phyloP scores from a whole-genome alignment of 805 yeast genomes.

The Alloascoidea hylecoeti region DNA sequence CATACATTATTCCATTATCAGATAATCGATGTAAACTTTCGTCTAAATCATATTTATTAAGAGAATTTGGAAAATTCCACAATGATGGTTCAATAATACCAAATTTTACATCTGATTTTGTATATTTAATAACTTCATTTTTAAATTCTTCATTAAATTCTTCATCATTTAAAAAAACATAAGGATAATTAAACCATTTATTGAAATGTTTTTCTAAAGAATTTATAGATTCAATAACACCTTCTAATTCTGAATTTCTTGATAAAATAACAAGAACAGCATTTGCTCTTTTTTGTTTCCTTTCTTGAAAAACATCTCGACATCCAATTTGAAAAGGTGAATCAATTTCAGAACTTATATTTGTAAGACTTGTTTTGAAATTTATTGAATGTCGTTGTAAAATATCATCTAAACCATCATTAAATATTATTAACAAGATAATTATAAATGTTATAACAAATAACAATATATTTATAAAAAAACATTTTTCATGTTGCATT shows the following conservation, averaged over 20 bases:
- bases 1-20: slow-evolving; percentile 75
- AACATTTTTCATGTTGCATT: too few species aligned
- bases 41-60: slow-evolving; percentile 27
- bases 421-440: too few species aligned
- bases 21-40: slow-evolving; percentile 64
- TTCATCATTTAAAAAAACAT: slow-evolving; percentile 78
- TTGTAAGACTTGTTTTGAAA: too few species aligned
- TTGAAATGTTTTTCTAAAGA: slow-evolving; percentile 82
- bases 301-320: slow-evolving; percentile 26
- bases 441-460: too few species aligned
- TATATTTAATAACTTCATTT: slow-evolving; percentile 30
- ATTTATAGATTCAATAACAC: slow-evolving; percentile 59
- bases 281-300: slow-evolving; percentile 40
- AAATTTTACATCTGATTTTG: slow-evolving; percentile 54
- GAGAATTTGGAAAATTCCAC: slow-evolving; percentile 58
- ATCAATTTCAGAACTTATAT: too few species aligned
- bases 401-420: too few species aligned
- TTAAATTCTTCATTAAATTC: slow-evolving; percentile 57
- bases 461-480: too few species aligned
- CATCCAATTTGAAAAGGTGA: slow-evolving; percentile 45
- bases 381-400: too few species aligned
- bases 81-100: slow-evolving; percentile 42
- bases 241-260: slow-evolving; percentile 64
- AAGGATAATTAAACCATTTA: slow-evolving; percentile 89
- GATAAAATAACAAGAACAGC: slow-evolving; percentile 82